These are phyloP conservation scores for Stagonosporopsis rhizophila DNA, from an alignment of 2,329 filamentous ascomycete species.

Conservation along the genomic window DNA sequence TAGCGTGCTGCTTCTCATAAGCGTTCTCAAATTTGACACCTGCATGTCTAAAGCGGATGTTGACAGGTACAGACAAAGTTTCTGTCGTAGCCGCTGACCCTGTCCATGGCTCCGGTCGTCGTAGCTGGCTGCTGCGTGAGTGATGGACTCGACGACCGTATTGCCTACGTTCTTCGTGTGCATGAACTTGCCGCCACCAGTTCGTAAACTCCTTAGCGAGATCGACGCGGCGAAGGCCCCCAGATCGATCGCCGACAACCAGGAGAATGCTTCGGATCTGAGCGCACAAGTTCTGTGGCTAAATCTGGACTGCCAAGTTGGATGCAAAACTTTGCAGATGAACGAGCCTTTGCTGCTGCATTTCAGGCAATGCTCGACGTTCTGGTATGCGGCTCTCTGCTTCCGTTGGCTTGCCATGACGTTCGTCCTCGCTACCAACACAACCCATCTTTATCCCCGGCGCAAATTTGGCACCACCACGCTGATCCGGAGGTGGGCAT, in stretches of 20 bases:
- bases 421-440: neutral
- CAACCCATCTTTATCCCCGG: conserved; percentile 1
- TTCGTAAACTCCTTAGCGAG: neutral
- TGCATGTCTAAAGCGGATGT: conserved; percentile 1
- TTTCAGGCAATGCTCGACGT: neutral
- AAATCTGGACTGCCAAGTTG: neutral
- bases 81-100: neutral
- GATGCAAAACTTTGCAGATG: neutral
- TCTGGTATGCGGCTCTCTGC: neutral
- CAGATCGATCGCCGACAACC: neutral
- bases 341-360: neutral
- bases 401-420: conserved; percentile 5
- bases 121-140: neutral
- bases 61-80: conserved; percentile 3
- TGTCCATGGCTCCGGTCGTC: neutral
- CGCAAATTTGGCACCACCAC: neutral
- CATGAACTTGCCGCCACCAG: conserved; percentile 2
- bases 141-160: neutral
- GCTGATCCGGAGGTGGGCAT: neutral
- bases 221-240: neutral
- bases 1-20: conserved; percentile 2
- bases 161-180: neutral
- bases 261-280: neutral
- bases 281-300: neutral
- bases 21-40: conserved; percentile 2